These are phyloP conservation scores for Fragaria iinumae DNA, from an alignment of 306 rosid genomes.

Conservation along the genomic window DNA sequence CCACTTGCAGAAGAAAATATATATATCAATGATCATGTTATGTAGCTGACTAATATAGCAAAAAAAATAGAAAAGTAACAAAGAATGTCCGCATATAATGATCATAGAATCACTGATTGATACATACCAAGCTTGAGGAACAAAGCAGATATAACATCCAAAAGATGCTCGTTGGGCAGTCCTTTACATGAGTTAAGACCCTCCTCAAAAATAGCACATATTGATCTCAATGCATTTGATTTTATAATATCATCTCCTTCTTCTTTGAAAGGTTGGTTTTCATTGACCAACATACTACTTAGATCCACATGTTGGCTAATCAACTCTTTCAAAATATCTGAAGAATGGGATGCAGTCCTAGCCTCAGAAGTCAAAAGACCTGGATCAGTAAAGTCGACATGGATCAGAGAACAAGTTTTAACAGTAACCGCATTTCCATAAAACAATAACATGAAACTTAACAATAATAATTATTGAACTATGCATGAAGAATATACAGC, in stretches of 20 bases:
- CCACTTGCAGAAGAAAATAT: background rate
- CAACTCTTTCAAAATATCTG: conserved; percentile 57
- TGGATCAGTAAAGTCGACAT: conserved; percentile 35
- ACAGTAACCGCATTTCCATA: background rate
- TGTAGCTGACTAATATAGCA: background rate
- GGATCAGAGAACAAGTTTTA: conserved; percentile 33
- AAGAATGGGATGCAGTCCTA: conserved; percentile 62
- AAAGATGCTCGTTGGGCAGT: conserved; percentile 57
- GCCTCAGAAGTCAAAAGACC: conserved; percentile 71
- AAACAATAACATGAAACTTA: background rate
- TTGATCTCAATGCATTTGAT: conserved; percentile 47
- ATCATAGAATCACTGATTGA: conserved; percentile 2
- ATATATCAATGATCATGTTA: background rate
- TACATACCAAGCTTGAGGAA: conserved; percentile 73
- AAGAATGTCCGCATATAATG: background rate
- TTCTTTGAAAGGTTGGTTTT: conserved; percentile 37
- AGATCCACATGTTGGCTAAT: conserved; percentile 47
- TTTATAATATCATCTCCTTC: conserved; percentile 38
- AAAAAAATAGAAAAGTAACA: background rate
- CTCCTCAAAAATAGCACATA: conserved; percentile 62
- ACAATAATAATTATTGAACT: background rate
- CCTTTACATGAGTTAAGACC: conserved; percentile 51
- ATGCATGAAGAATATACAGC: background rate
- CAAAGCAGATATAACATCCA: conserved; percentile 67
- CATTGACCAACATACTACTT: conserved; percentile 27